Evolutionary conservation across 108 stramenopile genomes (phyloP), one percentile per base, ranked within the genome.

Genomic region (Skeletonema tropicum): DNA sequence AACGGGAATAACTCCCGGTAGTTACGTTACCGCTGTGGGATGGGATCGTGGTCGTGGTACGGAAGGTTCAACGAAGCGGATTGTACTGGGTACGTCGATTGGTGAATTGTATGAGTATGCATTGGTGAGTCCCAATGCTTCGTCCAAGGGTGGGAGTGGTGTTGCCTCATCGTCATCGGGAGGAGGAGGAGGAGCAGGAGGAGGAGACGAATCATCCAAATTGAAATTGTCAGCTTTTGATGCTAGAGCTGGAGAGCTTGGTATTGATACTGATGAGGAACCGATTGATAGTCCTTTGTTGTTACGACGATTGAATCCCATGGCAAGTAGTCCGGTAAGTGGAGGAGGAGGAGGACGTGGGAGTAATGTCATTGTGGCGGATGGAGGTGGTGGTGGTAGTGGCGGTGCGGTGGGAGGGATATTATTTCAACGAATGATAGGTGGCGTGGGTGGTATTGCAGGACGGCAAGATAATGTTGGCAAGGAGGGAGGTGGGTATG

Each of bases 31-130:
- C 15, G 87, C 91, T 7, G 87, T 94, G 13, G 93, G 89, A 3
- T 94, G 93, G 93, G 90, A 92, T 86, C 71, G 80, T 75, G 89
- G 90, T 60, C 79, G 82, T 33, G 93, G 93, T 36, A 94, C 93
- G 10, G 93, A 94, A 70, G 91, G 93, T 14, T 88, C 90, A 8
- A 89, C 85, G 29, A 88, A 89, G 23, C 83, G 79, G 45, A 89
- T 94, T 42, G 65, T 94, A 25, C 62, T 94, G 65, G 93, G 91
- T 64, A 94, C 91, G 48, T 85, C 79, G 39, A 46, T 67, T 31
- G 93, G 91, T n/a, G 91, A 92, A 76, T 79, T 94, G 29, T 94
- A 94, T 36, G 91, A 94, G 69, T 92, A 92, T 70, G 67, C 87
- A 21, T 71, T 93, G 15, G 68, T 83, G 0, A 82, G 88, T 55